Evolutionary conservation across 2,329 filamentous ascomycete genomes (phyloP).

Genomic region (Polytolypa hystricis): DNA sequence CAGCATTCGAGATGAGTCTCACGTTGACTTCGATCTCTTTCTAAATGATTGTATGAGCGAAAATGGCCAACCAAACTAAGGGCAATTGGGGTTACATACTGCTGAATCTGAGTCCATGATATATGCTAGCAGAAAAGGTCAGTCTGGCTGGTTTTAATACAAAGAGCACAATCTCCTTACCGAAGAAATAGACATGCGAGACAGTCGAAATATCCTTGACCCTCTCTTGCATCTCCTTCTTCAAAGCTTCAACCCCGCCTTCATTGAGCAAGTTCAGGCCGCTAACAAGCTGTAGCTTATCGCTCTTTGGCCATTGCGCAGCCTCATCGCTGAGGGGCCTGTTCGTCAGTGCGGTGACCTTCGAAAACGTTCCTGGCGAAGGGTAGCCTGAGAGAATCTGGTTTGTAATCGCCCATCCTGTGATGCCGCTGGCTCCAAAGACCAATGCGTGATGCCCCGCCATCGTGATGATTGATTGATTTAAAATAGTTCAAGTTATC

Average conservation of each 20-base stretch:
- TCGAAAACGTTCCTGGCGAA: slow-evolving; percentile 16
- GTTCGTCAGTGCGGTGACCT: slow-evolving; percentile 19
- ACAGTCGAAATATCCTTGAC: slow-evolving; percentile 27
- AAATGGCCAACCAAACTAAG: not conserved
- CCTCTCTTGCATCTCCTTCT: slow-evolving; percentile 23
- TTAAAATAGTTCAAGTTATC: no score
- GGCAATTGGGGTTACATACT: not conserved
- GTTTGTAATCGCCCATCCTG: slow-evolving; percentile 21
- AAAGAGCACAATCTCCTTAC: no score
- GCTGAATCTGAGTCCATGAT: not conserved
- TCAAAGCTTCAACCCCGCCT: slow-evolving; percentile 18
- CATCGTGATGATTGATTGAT: no score
- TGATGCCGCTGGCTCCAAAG: slow-evolving; percentile 23
- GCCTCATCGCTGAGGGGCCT: slow-evolving; percentile 11
- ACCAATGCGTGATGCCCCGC: slow-evolving; percentile 14
- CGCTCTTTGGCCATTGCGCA: slow-evolving; percentile 13
- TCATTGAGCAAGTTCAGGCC: slow-evolving; percentile 20
- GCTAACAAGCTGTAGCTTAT: slow-evolving; percentile 9
- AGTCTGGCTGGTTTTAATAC: no score
- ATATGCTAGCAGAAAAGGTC: not conserved
- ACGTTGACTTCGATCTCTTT: not conserved
- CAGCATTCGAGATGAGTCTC: not conserved
- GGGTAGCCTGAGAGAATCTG: slow-evolving; percentile 17
- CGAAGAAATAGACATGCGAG: slow-evolving; percentile 36
- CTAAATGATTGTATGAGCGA: not conserved